Conservation (phyloP, 371 early-diverging fungal species). For the Actinomucor elegans region DNA sequence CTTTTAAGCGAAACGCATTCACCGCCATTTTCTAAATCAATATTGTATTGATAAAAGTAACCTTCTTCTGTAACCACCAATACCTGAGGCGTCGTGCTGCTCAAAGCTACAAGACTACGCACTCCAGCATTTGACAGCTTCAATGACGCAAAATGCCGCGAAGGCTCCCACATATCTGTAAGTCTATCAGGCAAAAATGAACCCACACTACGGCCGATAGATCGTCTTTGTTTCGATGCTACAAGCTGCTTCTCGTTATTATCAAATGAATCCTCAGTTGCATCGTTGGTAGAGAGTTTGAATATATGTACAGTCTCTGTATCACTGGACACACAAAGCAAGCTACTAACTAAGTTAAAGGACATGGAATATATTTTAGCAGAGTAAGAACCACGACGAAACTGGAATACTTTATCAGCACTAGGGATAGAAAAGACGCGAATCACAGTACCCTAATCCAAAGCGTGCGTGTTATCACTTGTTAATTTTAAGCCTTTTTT, state of each 20-base stretch:
- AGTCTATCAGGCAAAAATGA: constrained; percentile 83
- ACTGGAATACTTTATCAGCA: constrained; percentile 86
- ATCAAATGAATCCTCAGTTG: background rate
- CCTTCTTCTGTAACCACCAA: constrained; percentile 93
- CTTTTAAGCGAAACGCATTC: constrained; percentile 86
- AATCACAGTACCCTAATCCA: constrained; percentile 86
- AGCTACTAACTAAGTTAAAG: constrained; percentile 77
- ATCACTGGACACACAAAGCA: constrained; percentile 87
- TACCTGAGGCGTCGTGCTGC: constrained; percentile 76
- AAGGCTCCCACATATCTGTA: constrained; percentile 93
- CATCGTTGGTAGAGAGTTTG: constrained; percentile 50
- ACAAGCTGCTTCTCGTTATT: background rate
- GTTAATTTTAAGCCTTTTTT: no score
- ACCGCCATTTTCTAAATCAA: constrained; percentile 90
- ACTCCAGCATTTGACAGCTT: constrained; percentile 81
- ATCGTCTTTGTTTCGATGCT: background rate
- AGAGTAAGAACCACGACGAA: constrained; percentile 89
- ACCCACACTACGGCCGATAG: constrained; percentile 54
- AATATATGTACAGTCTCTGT: constrained; percentile 96
- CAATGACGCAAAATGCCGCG: constrained; percentile 90
- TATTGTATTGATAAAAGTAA: constrained; percentile 84
- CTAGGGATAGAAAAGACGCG: constrained; percentile 90
- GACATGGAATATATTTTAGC: constrained; percentile 88
- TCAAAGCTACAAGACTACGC: constrained; percentile 81
- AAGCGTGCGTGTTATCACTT: background rate